Evolutionary conservation across 179 eudicot species (phyloP).

Genomic region (Pouteria campechiana): DNA sequence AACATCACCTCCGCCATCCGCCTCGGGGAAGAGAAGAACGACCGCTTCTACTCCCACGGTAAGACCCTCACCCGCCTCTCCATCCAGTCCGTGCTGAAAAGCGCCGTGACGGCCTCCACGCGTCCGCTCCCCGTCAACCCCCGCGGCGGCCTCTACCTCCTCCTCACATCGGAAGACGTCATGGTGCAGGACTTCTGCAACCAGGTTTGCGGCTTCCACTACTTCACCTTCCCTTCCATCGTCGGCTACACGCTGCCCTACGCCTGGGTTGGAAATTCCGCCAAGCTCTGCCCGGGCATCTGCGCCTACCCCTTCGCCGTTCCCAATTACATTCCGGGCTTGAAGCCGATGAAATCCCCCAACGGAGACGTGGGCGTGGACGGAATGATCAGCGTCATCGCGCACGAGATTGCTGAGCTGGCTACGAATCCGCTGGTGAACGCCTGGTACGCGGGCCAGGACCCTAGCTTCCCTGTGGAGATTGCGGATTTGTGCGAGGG

Average conservation of each 20-base stretch:
- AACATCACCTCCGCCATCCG: slow-evolving; percentile 51
- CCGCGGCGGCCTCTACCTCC: slow-evolving; percentile 54
- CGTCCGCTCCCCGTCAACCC: slow-evolving; percentile 64
- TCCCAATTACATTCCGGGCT: slow-evolving; percentile 60
- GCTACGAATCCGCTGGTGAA: slow-evolving; percentile 75
- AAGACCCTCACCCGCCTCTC: slow-evolving; percentile 67
- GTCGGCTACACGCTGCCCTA: slow-evolving; percentile 88
- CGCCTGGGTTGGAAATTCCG: slow-evolving; percentile 93
- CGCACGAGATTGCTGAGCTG: slow-evolving; percentile 75
- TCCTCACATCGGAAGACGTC: slow-evolving; percentile 64
- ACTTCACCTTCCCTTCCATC: slow-evolving; percentile 84
- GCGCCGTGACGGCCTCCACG: slow-evolving; percentile 55
- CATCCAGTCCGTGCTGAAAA: slow-evolving; percentile 62
- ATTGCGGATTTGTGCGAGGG: slow-evolving; percentile 92
- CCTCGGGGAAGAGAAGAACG: slow-evolving; percentile 59
- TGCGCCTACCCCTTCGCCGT: slow-evolving; percentile 87
- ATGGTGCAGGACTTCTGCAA: slow-evolving; percentile 71
- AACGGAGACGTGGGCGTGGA: slow-evolving; percentile 72
- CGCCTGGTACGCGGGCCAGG: slow-evolving; percentile 91
- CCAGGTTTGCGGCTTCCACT: slow-evolving; percentile 82
- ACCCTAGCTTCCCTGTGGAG: slow-evolving; percentile 78
- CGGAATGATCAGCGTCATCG: slow-evolving; percentile 86
- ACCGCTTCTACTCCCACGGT: slow-evolving; percentile 80
- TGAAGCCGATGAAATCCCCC: slow-evolving; percentile 52
- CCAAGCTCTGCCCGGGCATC: slow-evolving; percentile 51